Base-by-base conservation (phyloP, 805 yeast species). In the Danielia oregonensis region DNA sequence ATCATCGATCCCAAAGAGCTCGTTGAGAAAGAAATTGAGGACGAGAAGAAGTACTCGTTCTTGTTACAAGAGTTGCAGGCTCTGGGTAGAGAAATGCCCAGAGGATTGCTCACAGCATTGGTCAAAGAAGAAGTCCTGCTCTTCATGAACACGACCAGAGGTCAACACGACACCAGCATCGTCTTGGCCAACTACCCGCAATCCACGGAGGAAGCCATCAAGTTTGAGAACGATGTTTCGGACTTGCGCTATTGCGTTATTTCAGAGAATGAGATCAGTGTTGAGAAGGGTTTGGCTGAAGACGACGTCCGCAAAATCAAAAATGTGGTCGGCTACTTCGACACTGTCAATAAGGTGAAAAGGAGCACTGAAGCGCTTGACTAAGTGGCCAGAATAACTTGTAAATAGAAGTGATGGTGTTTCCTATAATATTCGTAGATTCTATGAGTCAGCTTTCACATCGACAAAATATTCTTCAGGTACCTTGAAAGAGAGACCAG, bases 151-250 rank as follows among this genome's bases (percentile, higher is more conserved):
- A 67, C 72, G 1, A 46, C 65, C 9, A 49, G 47, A 17, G 59
- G 70, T 3, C 65, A 67, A 15, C 48, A 63, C 15, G 63, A 70
- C 21, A 72, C 77, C 19, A 62, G 64, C 25, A 74, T 78, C 24
- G 44, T 79, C 0, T 54, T 83, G 31, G 50, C 72, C 17, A 75
- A 79, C 48, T 82, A 74, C 51, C 89, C 91, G 3, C 69, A 65
- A 31, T 65, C 68, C 16, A 70, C 84, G 25, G 74, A 74, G 31
- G 89, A 83, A 40, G 82, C 86, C 3, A 74, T 79, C 34, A 78
- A 75, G 48, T 84, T 84, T 43, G 93, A 84, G 53, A 83, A 78
- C 46, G 86, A 82, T 39, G 68, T 83, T 17, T 71, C 79, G 2
- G 69, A 70, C 7, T 57, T 72, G 32, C 55, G 65, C 37, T 64